Percentiles rank a stretch among this genome's conserved stretches.
Conservation (phyloP, 352 stramenopile genomes). For the Phytopythium chamaehyphon region DNA sequence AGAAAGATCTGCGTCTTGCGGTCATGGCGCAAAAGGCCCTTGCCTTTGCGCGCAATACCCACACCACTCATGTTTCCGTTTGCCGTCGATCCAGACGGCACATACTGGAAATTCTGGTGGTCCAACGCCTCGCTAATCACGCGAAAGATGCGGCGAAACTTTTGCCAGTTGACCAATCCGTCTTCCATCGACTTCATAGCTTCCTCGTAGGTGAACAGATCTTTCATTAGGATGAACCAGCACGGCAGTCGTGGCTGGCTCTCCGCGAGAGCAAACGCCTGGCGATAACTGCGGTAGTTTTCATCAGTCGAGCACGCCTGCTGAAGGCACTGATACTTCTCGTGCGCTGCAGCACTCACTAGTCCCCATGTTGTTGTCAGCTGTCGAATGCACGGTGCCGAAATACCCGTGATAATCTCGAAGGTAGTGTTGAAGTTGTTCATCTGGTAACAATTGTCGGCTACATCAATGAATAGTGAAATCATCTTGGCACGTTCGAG, state of each 20-base stretch:
- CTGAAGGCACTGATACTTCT: slow-evolving; percentile 83
- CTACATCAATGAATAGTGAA: slow-evolving; percentile 80
- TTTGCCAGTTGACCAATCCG: slow-evolving; percentile 82
- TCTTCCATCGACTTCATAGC: slow-evolving; percentile 82
- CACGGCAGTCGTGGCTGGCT: slow-evolving; percentile 71
- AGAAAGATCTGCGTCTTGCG: slow-evolving; percentile 70
- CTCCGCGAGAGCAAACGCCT: slow-evolving; percentile 75
- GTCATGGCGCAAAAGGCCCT: slow-evolving; percentile 69
- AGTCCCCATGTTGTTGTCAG: slow-evolving; percentile 83
- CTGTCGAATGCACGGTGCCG: slow-evolving; percentile 75
- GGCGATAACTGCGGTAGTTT: slow-evolving; percentile 84
- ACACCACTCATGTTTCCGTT: slow-evolving; percentile 21
- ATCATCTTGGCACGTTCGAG: slow-evolving; percentile 80
- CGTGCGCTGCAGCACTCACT: slow-evolving; percentile 46
- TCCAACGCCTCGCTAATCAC: slow-evolving; percentile 76
- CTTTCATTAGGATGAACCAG: slow-evolving; percentile 86
- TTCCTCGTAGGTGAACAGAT: slow-evolving; percentile 86
- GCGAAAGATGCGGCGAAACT: slow-evolving; percentile 81
- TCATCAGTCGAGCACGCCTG: slow-evolving; percentile 80
- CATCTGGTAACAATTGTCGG: slow-evolving; percentile 78
- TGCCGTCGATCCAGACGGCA: slow-evolving; percentile 17
- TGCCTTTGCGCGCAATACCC: slow-evolving; percentile 68
- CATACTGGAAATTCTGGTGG: slow-evolving; percentile 75
- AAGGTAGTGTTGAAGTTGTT: slow-evolving; percentile 91
- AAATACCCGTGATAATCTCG: slow-evolving; percentile 75